Percentiles rank a stretch among this genome's conserved stretches.
phyloP scores from a whole-genome alignment of 2,329 filamentous ascomycete genomes.

The Nigrospora sphaerica region DNA sequence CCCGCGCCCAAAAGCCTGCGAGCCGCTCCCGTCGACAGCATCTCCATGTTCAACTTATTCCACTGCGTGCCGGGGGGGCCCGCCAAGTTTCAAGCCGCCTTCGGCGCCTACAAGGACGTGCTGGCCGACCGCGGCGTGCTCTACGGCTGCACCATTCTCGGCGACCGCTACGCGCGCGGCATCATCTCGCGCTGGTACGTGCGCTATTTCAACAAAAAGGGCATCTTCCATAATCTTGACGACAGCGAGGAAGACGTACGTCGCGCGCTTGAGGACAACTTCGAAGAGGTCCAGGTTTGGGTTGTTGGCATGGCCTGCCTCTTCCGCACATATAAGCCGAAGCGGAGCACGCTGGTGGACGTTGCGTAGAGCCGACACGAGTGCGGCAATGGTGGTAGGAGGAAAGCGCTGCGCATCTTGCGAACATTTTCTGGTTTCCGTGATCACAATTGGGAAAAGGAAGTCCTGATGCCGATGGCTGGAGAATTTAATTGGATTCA shows the following conservation, averaged over 20 bases:
- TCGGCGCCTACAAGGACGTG: constrained; percentile 21
- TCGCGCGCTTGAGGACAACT: constrained; percentile 24
- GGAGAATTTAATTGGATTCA: no score
- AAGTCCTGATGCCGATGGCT: no score
- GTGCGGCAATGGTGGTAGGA: no score
- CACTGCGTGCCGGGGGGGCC: constrained; percentile 30
- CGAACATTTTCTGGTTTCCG: no score
- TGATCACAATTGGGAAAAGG: no score
- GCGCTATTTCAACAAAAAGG: constrained; percentile 24
- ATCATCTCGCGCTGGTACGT: constrained; percentile 17
- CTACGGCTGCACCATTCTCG: constrained; percentile 29
- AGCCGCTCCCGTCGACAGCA: constrained; percentile 28
- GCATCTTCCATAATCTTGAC: constrained; percentile 30
- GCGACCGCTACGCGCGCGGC: constrained; percentile 16
- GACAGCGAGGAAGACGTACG: constrained; percentile 26
- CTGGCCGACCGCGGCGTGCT: constrained; percentile 27
- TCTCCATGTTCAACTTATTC: constrained; percentile 35
- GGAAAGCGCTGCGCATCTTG: no score
- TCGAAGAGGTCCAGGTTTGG: constrained; percentile 29
- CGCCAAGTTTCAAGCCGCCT: constrained; percentile 19
- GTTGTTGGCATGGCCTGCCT: constrained; percentile 29
- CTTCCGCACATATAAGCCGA: constrained; percentile 24
- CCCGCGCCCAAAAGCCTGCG: constrained; percentile 19
- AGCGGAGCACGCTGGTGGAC: no score
- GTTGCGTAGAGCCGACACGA: no score